Conservation (phyloP, 768 basidiomycete species). For the Boletales sp. region DNA sequence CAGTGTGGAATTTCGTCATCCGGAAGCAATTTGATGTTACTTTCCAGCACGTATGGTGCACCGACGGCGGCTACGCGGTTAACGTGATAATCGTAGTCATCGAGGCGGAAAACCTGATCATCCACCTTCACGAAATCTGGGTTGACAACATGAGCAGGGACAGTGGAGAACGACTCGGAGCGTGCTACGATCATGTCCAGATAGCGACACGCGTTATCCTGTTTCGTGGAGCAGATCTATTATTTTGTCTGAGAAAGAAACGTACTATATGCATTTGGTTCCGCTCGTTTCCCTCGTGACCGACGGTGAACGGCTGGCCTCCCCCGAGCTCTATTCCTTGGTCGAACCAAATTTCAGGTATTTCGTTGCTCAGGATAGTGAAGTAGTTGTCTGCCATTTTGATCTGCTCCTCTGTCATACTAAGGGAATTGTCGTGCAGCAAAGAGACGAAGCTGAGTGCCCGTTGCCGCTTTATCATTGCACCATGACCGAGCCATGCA, state of each 20-base stretch:
- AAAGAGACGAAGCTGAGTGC: slow-evolving; percentile 48
- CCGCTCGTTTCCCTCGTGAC: slow-evolving; percentile 52
- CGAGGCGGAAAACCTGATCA: neutral
- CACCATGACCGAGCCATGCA: slow-evolving; percentile 66
- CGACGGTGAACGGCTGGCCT: slow-evolving; percentile 60
- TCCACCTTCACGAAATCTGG: slow-evolving; percentile 10
- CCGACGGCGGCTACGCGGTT: slow-evolving; percentile 41
- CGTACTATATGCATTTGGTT: slow-evolving; percentile 60
- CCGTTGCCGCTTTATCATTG: slow-evolving; percentile 45
- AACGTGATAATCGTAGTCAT: slow-evolving; percentile 1
- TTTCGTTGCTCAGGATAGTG: slow-evolving; percentile 50
- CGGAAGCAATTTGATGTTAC: slow-evolving; percentile 47
- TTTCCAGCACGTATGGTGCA: slow-evolving; percentile 48
- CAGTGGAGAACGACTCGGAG: neutral
- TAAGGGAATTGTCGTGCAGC: slow-evolving; percentile 34
- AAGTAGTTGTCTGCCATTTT: slow-evolving; percentile 74
- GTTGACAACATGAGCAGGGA: neutral
- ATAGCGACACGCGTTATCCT: slow-evolving; percentile 46
- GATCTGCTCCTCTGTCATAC: slow-evolving; percentile 46
- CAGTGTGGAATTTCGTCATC: slow-evolving; percentile 20
- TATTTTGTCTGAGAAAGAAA: slow-evolving; percentile 7
- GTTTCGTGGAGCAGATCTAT: neutral
- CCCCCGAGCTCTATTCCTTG: slow-evolving; percentile 58
- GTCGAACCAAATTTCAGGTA: slow-evolving; percentile 63
- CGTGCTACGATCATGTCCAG: slow-evolving; percentile 34